Base-by-base conservation (phyloP, 208 protist genomes). In the Acanthamoeba polyphaga region DNA sequence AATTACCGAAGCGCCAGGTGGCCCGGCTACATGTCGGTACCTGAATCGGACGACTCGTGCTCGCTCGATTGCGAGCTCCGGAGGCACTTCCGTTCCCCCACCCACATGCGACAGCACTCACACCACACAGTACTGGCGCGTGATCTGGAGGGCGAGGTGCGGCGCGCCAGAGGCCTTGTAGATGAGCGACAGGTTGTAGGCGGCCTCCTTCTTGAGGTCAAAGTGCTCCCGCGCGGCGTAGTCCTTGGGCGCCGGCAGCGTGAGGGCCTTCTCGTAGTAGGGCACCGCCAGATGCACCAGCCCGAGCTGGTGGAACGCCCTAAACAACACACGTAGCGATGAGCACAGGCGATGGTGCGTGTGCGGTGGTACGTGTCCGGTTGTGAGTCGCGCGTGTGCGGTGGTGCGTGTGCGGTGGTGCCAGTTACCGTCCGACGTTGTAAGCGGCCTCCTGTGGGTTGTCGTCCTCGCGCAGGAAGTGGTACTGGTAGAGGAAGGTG, bases 141-240 rank as follows among this genome's bases (percentile, higher is more conserved):
- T 68, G 27, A 92, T 51, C 60, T 92, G 55, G 29, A 74, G 38
- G 55, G 87, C 87, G 34, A 92, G 64, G 55, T 92, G 87, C 0
- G 29, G 87, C 10, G 87, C 55, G 29, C 87, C 87, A 19, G 62
- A 76, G 32, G 55, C 64, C 87, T 92, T 68, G 64, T 92, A 92
- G 87, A 92, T 92, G 62, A 92, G 87, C 32, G 87, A 43, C 4
- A 92, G 64, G 62, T 92, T 92, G 64, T 92, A 92, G 87, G 87
- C 87, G 38, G 87, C 87, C 87, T 92, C 87, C 7, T 60, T 29
- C 32, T 38, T 68, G 38, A 92, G 64, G 49, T 92, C 87, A 53
- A 51, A 92, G 32, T 68, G 62, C 29, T 46, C 19, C 5, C 29
- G 87, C 0, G n/a, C 15, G 22, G 87, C 5, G n/a, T 68, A 92